phyloP scores from a whole-genome alignment of 2,329 filamentous ascomycete genomes.

The Aspergillus aculeatus region DNA sequence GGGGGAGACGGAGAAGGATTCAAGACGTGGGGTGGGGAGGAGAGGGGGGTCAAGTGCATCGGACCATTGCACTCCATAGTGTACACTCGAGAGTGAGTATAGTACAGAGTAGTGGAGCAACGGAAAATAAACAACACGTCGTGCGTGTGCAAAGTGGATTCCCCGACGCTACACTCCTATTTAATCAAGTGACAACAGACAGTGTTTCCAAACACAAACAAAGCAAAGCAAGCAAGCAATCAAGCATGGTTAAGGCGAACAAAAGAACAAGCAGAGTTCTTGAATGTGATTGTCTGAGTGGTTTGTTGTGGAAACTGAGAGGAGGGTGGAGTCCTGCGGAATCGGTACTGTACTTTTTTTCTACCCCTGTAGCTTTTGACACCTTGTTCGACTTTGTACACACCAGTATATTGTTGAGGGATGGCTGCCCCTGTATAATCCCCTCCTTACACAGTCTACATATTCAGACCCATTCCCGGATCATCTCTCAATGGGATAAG shows the following conservation, averaged over 20 bases:
- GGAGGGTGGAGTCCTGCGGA: not conserved
- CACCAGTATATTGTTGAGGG: too few relatives aligned
- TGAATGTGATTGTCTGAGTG: not conserved
- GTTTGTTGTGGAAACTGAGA: not conserved
- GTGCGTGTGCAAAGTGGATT: not conserved
- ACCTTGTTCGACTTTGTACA: too few relatives aligned
- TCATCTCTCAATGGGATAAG: not conserved
- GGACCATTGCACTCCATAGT: not conserved
- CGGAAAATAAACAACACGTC: not conserved
- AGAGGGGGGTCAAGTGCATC: not conserved
- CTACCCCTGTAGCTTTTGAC: too few relatives aligned
- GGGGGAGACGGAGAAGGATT: too few relatives aligned
- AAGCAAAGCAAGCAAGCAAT: not conserved
- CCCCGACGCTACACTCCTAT: not conserved
- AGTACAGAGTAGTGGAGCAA: not conserved
- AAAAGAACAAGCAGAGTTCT: not conserved
- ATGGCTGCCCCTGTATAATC: too few relatives aligned
- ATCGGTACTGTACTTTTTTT: not conserved
- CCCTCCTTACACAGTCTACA: not conserved
- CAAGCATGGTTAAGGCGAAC: not conserved
- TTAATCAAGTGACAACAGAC: too few relatives aligned
- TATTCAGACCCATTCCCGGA: not conserved
- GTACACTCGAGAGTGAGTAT: not conserved
- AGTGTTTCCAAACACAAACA: not conserved
- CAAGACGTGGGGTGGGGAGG: not conserved